Evolutionary conservation across 192 early-diverging fungal genomes (phyloP).

Genomic region (Polychytrium aggregatum): DNA sequence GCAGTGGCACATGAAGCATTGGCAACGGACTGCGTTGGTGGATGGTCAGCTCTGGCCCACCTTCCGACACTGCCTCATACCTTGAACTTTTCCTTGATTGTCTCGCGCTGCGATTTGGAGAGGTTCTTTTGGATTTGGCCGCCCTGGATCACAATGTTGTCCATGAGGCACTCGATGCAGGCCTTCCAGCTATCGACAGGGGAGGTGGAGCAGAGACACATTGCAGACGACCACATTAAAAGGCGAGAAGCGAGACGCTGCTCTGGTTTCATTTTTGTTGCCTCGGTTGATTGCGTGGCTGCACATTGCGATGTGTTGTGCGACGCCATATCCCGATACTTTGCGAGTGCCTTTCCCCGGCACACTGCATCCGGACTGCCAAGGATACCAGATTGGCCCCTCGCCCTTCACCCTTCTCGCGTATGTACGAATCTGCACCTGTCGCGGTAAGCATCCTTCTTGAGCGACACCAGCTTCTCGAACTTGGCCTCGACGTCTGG

Average conservation of each 20-base stretch:
- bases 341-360: too few species aligned
- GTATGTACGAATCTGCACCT: conserved; percentile 12
- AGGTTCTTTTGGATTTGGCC: conserved; percentile 48
- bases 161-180: conserved; percentile 61
- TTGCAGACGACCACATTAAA: too few species aligned
- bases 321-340: too few species aligned
- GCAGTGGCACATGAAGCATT: not conserved
- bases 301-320: too few species aligned
- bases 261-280: too few species aligned
- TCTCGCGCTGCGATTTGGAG: conserved; percentile 53
- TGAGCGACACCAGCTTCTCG: conserved; percentile 41
- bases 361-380: too few species aligned
- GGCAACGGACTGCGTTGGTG: too few species aligned
- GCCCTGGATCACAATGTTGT: conserved; percentile 55
- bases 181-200: conserved; percentile 55
- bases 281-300: too few species aligned
- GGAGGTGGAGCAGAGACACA: not conserved
- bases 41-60: too few species aligned
- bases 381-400: too few species aligned
- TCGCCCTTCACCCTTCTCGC: not conserved
- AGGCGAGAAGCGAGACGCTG: too few species aligned
- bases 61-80: too few species aligned
- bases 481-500: conserved; percentile 31
- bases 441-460: conserved; percentile 32
- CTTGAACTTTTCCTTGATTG: conserved; percentile 78